Conservation (phyloP, 1,139 yeast species). For the Saccharomyces hybrid region DNA sequence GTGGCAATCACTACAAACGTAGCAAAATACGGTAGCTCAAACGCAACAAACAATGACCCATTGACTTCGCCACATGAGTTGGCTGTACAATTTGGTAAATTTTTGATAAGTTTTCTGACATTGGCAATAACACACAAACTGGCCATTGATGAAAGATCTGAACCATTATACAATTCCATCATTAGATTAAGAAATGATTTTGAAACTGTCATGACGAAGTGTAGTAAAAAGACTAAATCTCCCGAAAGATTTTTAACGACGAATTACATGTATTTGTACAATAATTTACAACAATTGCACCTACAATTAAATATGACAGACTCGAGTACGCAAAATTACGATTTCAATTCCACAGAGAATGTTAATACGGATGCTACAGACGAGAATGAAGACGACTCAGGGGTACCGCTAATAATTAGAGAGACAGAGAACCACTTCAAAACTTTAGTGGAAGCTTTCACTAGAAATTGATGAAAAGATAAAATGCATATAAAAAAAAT, state of each 20-base stretch:
- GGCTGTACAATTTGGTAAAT: conserved; percentile 75
- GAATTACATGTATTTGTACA: conserved; percentile 45
- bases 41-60: conserved; percentile 16
- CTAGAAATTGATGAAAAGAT: conserved; percentile 9
- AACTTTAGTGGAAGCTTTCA: conserved; percentile 27
- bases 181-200: conserved; percentile 67
- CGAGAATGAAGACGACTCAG: conserved; percentile 4
- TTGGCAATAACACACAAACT: conserved; percentile 37
- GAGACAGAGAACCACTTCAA: conserved; percentile 28
- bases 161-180: conserved; percentile 68
- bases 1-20: conserved; percentile 31
- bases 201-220: conserved; percentile 68
- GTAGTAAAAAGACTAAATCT: conserved; percentile 47
- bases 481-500: too few relatives aligned
- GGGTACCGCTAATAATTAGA: conserved; percentile 20
- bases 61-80: conserved; percentile 52
- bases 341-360: background rate
- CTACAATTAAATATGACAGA: background rate
- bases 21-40: conserved; percentile 17
- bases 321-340: background rate
- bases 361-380: background rate
- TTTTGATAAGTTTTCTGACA: conserved; percentile 62
- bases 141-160: conserved; percentile 38
- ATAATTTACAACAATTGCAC: conserved; percentile 23
- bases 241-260: conserved; percentile 69